Conservation (phyloP, 1,284 basidiomycete species). For the Apiotrichum porosum region DNA sequence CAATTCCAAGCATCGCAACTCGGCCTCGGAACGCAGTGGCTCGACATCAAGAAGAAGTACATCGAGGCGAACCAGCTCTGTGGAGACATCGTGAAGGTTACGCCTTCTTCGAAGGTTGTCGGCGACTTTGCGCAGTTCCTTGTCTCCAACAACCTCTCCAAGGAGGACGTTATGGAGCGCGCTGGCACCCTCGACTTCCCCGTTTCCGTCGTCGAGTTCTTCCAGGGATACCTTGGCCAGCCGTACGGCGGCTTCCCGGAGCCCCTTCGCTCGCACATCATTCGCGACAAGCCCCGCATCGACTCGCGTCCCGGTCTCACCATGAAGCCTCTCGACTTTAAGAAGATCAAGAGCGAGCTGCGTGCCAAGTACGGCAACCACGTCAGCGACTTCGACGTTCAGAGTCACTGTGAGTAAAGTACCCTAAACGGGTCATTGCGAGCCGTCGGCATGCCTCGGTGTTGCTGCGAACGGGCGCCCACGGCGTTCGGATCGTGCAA, state of each 20-base stretch:
- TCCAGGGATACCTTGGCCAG: slow-evolving; percentile 96
- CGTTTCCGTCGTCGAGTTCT: slow-evolving; percentile 90
- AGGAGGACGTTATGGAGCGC: slow-evolving; percentile 77
- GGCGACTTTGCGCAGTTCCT: slow-evolving; percentile 99
- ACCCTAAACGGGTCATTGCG: too few relatives aligned
- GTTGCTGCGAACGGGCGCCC: too few relatives aligned
- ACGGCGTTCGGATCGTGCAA: too few relatives aligned
- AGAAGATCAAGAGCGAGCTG: slow-evolving; percentile 89
- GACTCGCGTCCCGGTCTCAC: slow-evolving; percentile 86
- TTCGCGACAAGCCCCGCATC: slow-evolving; percentile 89
- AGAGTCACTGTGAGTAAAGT: slow-evolving; percentile 77
- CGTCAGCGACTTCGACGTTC: slow-evolving; percentile 88
- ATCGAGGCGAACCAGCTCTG: slow-evolving; percentile 94
- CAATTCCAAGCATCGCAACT: slow-evolving; percentile 98
- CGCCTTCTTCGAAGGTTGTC: slow-evolving; percentile 97
- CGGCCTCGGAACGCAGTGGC: slow-evolving; percentile 96
- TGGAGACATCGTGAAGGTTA: slow-evolving; percentile 98
- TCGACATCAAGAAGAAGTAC: slow-evolving; percentile 97
- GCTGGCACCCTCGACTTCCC: slow-evolving; percentile 96
- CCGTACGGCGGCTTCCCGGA: slow-evolving; percentile 98
- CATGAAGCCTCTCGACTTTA: slow-evolving; percentile 87
- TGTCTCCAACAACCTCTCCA: slow-evolving; percentile 87
- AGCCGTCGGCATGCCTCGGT: too few relatives aligned
- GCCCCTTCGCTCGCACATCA: slow-evolving; percentile 82
- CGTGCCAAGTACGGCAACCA: slow-evolving; percentile 90